These are phyloP conservation scores for Priceomyces castillae DNA, from an alignment of 805 yeast genomes.

Conservation along the genomic window DNA sequence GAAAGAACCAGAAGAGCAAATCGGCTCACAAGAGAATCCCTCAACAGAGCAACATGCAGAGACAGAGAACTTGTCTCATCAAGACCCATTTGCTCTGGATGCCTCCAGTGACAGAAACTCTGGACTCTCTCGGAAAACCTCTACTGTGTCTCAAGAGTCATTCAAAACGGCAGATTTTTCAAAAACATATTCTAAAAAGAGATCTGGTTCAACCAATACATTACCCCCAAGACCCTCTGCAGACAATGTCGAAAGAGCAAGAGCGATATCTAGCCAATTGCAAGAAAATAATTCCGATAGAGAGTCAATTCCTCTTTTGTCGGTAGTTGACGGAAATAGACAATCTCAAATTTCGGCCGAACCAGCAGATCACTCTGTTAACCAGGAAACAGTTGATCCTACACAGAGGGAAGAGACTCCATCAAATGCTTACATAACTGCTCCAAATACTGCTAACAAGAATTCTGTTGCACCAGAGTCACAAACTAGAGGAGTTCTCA, in stretches of 20 bases:
- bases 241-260: slow-evolving; percentile 22
- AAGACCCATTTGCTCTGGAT: not conserved
- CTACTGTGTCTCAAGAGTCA: not conserved
- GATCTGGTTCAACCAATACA: slow-evolving; percentile 1
- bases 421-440: not conserved
- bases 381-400: too few species aligned
- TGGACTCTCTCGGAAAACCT: not conserved
- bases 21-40: not conserved
- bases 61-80: not conserved
- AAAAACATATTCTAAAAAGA: slow-evolving; percentile 1
- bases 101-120: not conserved
- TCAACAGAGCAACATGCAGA: not conserved
- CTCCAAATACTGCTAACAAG: not conserved
- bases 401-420: not conserved
- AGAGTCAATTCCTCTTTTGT: not conserved
- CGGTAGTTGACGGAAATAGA: not conserved
- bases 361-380: too few species aligned
- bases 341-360: too few species aligned
- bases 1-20: not conserved
- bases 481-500: too few species aligned
- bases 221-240: slow-evolving; percentile 27
- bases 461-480: not conserved
- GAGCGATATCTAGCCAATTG: slow-evolving; percentile 19
- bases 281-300: slow-evolving; percentile 5
- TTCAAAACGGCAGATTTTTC: slow-evolving; percentile 3